Percentiles rank a stretch among this genome's conserved stretches.
These are phyloP conservation scores for Podospora anserina DNA, from an alignment of 495 filamentous ascomycete genomes.

Conservation along the genomic window DNA sequence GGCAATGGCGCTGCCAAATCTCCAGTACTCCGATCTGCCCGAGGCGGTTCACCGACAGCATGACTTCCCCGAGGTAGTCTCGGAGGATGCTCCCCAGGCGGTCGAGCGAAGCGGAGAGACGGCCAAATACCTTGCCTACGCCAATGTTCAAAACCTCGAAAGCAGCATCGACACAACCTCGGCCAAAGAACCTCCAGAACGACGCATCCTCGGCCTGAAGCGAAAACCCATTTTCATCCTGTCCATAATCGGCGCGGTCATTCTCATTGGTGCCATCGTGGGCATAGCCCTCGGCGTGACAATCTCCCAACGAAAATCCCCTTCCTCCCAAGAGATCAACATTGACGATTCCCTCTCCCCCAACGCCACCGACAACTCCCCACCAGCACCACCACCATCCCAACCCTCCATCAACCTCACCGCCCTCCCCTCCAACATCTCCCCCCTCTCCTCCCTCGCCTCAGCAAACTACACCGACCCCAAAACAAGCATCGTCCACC, in stretches of 20 bases:
- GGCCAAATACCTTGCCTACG: background rate
- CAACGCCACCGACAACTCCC: background rate
- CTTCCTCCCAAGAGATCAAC: background rate
- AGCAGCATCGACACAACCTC: background rate
- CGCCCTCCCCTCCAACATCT: background rate
- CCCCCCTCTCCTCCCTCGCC: background rate
- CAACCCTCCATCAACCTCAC: background rate
- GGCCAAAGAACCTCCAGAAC: background rate
- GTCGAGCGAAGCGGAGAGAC: background rate
- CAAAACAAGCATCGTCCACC: background rate
- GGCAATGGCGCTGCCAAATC: background rate
- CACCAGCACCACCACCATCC: background rate
- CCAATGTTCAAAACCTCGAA: background rate
- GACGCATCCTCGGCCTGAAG: background rate
- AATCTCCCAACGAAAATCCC: background rate
- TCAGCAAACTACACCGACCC: slow-evolving; percentile 1
- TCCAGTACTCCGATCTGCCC: background rate
- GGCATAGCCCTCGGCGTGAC: background rate
- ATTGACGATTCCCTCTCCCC: background rate
- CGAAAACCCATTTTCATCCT: background rate
- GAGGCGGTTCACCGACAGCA: background rate
- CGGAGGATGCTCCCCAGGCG: background rate
- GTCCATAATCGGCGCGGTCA: background rate
- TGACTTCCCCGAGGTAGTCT: background rate
- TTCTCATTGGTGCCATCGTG: background rate